Conservation (phyloP, 2,329 filamentous ascomycete genomes). For the Metarhizium album region DNA sequence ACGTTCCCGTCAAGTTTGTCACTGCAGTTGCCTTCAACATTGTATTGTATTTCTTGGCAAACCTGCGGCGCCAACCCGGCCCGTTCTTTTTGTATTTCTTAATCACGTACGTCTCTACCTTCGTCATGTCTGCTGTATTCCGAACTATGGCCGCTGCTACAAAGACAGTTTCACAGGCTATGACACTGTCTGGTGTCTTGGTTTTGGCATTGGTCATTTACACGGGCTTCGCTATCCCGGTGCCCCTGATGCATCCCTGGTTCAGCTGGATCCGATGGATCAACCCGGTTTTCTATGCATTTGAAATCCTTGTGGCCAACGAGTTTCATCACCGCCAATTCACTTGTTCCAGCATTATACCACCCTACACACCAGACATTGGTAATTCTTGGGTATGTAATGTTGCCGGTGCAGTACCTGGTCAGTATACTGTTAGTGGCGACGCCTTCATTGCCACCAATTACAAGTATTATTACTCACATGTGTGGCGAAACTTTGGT, state of each 20-base stretch:
- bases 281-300: conserved; percentile 63
- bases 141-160: conserved; percentile 62
- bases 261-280: conserved; percentile 67
- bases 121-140: conserved; percentile 70
- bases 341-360: conserved; percentile 41
- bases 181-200: conserved; percentile 40
- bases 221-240: conserved; percentile 45
- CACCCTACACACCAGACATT: conserved; percentile 31
- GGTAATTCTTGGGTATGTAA: conserved; percentile 42
- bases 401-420: conserved; percentile 42
- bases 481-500: conserved; percentile 59
- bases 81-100: conserved; percentile 70
- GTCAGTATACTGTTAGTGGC: conserved; percentile 43
- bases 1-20: conserved; percentile 47
- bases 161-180: conserved; percentile 49
- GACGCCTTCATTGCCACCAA: conserved; percentile 47
- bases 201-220: conserved; percentile 50
- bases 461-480: conserved; percentile 44
- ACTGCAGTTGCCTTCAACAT: conserved; percentile 41
- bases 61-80: conserved; percentile 44
- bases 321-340: conserved; percentile 54
- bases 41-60: conserved; percentile 46
- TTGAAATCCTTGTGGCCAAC: conserved; percentile 62
- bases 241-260: conserved; percentile 57
- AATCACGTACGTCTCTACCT: conserved; percentile 54